Conservation (phyloP, 139 green algal species). For the Chlamydomonas schloesseri region DNA sequence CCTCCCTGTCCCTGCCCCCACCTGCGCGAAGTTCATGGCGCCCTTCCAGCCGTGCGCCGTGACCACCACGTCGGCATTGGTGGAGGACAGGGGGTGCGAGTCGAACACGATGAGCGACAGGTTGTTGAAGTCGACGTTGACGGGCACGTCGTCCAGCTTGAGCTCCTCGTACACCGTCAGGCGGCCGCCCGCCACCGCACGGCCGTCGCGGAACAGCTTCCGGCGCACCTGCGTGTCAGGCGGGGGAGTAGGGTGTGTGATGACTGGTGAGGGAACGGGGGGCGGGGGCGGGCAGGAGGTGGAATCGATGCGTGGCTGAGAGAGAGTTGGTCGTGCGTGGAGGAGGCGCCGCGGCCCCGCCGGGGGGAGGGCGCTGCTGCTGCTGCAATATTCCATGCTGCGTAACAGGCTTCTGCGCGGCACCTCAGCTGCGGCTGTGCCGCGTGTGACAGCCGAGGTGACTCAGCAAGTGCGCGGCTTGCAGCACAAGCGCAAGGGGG, state of each 20-base stretch:
- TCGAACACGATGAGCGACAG: constrained; percentile 34
- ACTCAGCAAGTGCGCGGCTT: no score
- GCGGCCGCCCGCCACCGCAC: not conserved
- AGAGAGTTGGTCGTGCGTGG: no score
- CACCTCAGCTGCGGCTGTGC: no score
- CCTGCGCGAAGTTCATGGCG: constrained; percentile 18
- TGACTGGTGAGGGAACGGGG: no score
- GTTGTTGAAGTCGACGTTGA: constrained; percentile 37
- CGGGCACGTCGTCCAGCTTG: constrained; percentile 42
- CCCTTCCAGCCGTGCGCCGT: constrained; percentile 38
- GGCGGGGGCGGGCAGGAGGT: not conserved
- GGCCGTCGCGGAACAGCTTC: constrained; percentile 8
- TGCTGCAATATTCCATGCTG: no score
- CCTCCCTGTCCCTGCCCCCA: not conserved
- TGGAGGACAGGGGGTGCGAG: not conserved
- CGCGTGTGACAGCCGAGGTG: no score
- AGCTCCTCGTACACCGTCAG: constrained; percentile 39
- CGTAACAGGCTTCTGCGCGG: no score
- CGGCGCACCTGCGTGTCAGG: constrained; percentile 9
- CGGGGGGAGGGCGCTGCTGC: no score
- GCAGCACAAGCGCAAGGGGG: no score
- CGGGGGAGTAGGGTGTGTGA: not conserved
- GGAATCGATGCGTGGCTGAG: not conserved
- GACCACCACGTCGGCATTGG: constrained; percentile 34
- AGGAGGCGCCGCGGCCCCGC: no score